Evolutionary conservation across 441 rosid species (phyloP), one percentile per base, ranked within the genome.

Genomic region (Eruca vesicaria): DNA sequence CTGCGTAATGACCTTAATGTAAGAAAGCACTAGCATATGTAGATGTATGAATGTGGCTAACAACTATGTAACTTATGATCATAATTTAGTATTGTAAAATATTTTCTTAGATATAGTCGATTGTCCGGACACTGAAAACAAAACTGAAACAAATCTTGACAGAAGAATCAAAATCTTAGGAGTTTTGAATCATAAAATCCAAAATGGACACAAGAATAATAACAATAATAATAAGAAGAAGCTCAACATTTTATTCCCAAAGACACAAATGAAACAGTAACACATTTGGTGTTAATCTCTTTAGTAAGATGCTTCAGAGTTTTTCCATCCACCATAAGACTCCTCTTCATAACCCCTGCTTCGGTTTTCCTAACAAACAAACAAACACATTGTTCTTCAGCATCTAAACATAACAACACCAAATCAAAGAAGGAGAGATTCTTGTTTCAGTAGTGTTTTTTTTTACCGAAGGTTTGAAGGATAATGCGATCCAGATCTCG

Each of bases 141-240:
- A 29, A 7, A 29, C 32, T 15, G 55, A 16, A 48, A 7, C 55
- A 48, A 48, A 20, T 7, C 10, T 48, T 15, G 55, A 48, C 20
- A 16, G 90, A 86, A 32, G 94, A 88, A 5, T 90, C 1, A 90
- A 87, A 90, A 92, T 69, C 89, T 90, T 38, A 85, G 84, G 75
- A 89, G 92, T 91, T 90, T 87, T 59, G 94, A 94, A 26, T 57
- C 61, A 26, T 19, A 19, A 53, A 53, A 53, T 53, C 58, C 7
- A 19, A 19, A 19, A 4, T 19, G 58, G 9, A 53, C 28, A 53
- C 14, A 76, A 56, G n/a, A 52, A 21, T 5, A 31, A 9, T 12
- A 60, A 32, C 1, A 76, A n/a, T n/a, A n/a, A n/a, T n/a, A n/a
- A n/a, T n/a, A n/a, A n/a, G n/a, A 32, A 29, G 19, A 71, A 71